Conservation (phyloP, 148 eudicot genomes). For the Camellia lanceoleosa region DNA sequence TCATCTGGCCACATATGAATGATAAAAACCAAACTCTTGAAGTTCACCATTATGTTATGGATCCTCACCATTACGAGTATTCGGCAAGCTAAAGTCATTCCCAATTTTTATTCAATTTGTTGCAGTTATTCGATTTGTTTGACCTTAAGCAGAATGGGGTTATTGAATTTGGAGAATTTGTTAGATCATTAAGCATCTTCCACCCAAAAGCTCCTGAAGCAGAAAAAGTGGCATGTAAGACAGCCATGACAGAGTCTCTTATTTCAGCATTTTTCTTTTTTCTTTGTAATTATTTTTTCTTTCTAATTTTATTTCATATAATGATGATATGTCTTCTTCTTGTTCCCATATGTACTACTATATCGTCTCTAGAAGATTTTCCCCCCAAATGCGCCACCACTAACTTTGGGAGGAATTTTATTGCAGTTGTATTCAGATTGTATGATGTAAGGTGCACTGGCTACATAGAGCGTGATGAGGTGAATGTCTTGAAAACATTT, state of each 20-base stretch:
- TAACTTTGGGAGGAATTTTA: conserved; percentile 22
- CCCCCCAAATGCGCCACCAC: neutral
- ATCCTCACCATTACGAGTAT: neutral
- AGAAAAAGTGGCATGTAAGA: conserved; percentile 66
- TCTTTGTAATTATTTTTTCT: no score
- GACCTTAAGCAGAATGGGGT: conserved; percentile 61
- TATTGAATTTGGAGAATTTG: conserved; percentile 78
- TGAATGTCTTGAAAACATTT: conserved; percentile 12
- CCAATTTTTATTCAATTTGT: neutral
- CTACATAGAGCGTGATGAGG: conserved; percentile 66
- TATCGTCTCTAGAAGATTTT: neutral
- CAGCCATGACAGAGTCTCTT: neutral
- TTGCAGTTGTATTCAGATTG: conserved; percentile 56
- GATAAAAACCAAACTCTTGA: neutral
- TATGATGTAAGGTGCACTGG: conserved; percentile 51
- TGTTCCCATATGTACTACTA: neutral
- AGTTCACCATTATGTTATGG: neutral
- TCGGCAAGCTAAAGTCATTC: neutral
- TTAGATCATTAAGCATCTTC: conserved; percentile 62
- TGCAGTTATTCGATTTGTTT: conserved; percentile 68
- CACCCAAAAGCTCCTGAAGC: conserved; percentile 66
- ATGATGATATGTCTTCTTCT: neutral
- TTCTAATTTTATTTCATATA: no score
- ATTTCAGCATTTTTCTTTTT: neutral
- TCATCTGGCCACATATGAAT: neutral